phyloP scores from a whole-genome alignment of 306 rosid genomes.

The Oemleria cerasiformis region DNA sequence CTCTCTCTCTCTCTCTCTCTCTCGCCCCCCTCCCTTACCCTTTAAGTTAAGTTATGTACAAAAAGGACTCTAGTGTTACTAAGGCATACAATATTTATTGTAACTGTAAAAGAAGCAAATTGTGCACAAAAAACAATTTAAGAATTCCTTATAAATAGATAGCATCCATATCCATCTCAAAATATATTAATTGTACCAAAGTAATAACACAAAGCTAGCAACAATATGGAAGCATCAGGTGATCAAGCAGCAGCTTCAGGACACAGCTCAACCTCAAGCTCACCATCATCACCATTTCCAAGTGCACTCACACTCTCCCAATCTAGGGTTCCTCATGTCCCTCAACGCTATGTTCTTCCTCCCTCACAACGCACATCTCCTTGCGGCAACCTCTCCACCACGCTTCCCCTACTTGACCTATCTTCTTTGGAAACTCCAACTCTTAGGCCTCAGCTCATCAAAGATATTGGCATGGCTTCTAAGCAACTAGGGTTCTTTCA shows the following conservation, averaged over 20 bases:
- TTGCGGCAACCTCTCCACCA: slow-evolving; percentile 13
- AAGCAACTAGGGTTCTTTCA: slow-evolving; percentile 42
- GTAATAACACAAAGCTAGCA: too few species aligned
- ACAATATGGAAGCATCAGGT: not conserved
- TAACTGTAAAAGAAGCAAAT: too few species aligned
- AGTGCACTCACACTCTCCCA: slow-evolving; percentile 38
- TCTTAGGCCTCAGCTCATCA: slow-evolving; percentile 25
- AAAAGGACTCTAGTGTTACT: too few species aligned
- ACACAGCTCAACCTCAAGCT: not conserved
- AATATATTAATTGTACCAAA: too few species aligned
- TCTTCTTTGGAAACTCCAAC: slow-evolving; percentile 28
- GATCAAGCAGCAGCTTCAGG: too few species aligned
- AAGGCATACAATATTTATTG: too few species aligned
- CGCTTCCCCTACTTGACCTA: slow-evolving; percentile 43
- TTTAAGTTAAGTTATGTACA: too few species aligned
- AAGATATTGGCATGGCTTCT: slow-evolving; percentile 33
- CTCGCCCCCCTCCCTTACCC: too few species aligned
- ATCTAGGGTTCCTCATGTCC: slow-evolving; percentile 30
- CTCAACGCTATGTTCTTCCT: slow-evolving; percentile 52
- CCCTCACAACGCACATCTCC: slow-evolving; percentile 40
- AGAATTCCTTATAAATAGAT: too few species aligned
- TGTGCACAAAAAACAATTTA: too few species aligned
- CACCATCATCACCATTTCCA: not conserved
- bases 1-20: too few species aligned
- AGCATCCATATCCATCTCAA: too few species aligned